A percentile compares a stretch with the other conserved stretches of the same genome.
These are phyloP conservation scores for Aureobasidium lini DNA, from an alignment of 2,329 filamentous ascomycete species.

Conservation along the genomic window DNA sequence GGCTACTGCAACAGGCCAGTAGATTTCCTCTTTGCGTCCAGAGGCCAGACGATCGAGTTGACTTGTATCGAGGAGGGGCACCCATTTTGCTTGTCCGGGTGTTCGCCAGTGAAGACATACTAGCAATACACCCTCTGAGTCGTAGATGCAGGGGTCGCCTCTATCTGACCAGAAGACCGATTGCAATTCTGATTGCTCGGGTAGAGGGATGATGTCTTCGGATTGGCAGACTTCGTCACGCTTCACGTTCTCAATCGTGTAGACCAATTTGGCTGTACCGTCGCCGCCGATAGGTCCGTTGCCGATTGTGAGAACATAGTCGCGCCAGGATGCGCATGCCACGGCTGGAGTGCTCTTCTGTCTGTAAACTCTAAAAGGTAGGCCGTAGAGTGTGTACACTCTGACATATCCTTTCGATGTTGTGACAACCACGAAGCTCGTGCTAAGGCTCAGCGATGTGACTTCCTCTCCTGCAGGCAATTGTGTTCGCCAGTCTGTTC, in stretches of 20 bases:
- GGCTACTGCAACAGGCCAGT: conserved; percentile 93
- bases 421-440: conserved; percentile 82
- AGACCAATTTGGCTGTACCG: conserved; percentile 70
- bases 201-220: conserved; percentile 82
- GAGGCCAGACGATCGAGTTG: conserved; percentile 72
- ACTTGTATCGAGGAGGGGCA: conserved; percentile 84
- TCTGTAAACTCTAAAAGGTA: conserved; percentile 80
- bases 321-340: conserved; percentile 86
- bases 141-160: conserved; percentile 96
- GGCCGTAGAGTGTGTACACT: conserved; percentile 86
- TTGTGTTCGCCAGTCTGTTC: conserved; percentile 81
- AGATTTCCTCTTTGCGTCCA: conserved; percentile 79
- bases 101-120: conserved; percentile 86
- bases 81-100: conserved; percentile 79
- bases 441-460: conserved; percentile 80
- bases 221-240: conserved; percentile 90
- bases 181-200: conserved; percentile 63
- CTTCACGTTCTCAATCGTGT: conserved; percentile 92
- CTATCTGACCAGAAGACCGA: conserved; percentile 87
- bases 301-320: conserved; percentile 93
- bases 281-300: conserved; percentile 80
- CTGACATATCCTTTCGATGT: conserved; percentile 84
- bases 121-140: conserved; percentile 80
- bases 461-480: conserved; percentile 84
- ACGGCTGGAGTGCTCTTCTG: conserved; percentile 87